Evolutionary conservation across 495 filamentous ascomycete genomes (phyloP), one percentile per base, ranked within the genome.

Genomic region (Talaromyces wortmannii): DNA sequence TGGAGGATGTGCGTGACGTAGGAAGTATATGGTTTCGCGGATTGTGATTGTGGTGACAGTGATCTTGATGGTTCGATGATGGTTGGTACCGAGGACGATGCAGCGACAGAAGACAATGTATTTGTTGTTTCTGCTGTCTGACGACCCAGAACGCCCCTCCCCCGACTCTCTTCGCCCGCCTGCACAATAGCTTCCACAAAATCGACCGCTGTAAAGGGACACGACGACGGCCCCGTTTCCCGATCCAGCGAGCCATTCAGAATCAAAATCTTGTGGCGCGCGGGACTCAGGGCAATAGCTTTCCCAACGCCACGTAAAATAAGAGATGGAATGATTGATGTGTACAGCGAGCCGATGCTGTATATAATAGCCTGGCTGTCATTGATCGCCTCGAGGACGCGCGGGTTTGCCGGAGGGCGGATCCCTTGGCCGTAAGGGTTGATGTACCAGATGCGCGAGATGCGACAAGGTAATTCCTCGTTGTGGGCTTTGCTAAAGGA

Each of bases 381-480:
- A 12, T 73, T 65, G 0, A 97, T 63, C 29, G 87, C 82, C 7
- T 79, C 76, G 3, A 96, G 59, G 0, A 92, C 90, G 23, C 88
- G 84, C 0, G 89, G 86, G 63, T 95, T 97, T 2, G 89, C 86
- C 0, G 81, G 70, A 0, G 89, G 88, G 23, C 84, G 79, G 65
- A 97, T 96, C 69, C 96, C 91, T 61, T 86, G 82, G 29, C 92
- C 92, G 71, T 96, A 97, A 1, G 91, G 91, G 67, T 96, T 97
- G 70, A 97, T 97, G 72, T 97, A 97, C 90, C 89, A 97, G 58
- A 97, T 79, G 6, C 92, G 78, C 59, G 81, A 72, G 59, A 97
- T 96, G 40, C 87, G 81, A 6, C 86, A 79, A 0, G 87, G 79
- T 7, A 97, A 78, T 52, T 90, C 87, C 45, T 85, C 78, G 61